A percentile compares a stretch with the other conserved stretches of the same genome.
These are phyloP conservation scores for Apophysomyces elegans DNA, from an alignment of 371 early-diverging fungal species.

Conservation along the genomic window DNA sequence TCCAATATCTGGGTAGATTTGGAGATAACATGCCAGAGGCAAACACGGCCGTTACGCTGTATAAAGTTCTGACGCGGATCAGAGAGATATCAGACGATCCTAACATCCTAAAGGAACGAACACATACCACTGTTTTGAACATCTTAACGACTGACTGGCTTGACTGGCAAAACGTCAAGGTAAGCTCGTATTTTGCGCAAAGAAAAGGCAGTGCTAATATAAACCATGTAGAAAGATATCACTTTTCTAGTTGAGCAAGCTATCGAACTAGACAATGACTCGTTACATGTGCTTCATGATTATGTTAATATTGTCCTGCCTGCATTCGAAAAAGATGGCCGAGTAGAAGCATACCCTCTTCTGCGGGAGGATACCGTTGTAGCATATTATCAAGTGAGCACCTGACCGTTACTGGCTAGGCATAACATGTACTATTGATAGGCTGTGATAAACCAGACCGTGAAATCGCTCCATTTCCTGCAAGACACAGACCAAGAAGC, in stretches of 20 bases:
- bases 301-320: slow-evolving; percentile 53
- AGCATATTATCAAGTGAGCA: slow-evolving; percentile 52
- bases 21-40: slow-evolving; percentile 38
- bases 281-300: slow-evolving; percentile 45
- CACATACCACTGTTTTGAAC: slow-evolving; percentile 25
- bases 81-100: slow-evolving; percentile 24
- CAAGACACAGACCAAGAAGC: slow-evolving; percentile 38
- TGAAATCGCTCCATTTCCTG: slow-evolving; percentile 43
- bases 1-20: slow-evolving; percentile 39
- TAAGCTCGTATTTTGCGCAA: slow-evolving; percentile 7
- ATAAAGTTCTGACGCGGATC: slow-evolving; percentile 35
- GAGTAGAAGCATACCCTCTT: slow-evolving; percentile 50
- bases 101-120: slow-evolving; percentile 17
- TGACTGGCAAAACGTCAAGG: slow-evolving; percentile 47
- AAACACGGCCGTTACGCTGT: slow-evolving; percentile 32
- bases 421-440: slow-evolving; percentile 14
- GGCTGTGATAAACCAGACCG: slow-evolving; percentile 60
- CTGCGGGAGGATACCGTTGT: slow-evolving; percentile 50
- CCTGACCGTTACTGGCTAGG: neutral
- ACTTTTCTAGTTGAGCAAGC: slow-evolving; percentile 45
- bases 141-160: slow-evolving; percentile 41
- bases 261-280: slow-evolving; percentile 47
- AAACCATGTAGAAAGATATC: slow-evolving; percentile 35
- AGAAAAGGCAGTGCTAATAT: neutral
- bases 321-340: slow-evolving; percentile 42